Evolutionary conservation across 352 stramenopile genomes (phyloP), one percentile per base, ranked within the genome.

Genomic region (Aphanomyces euteiches): DNA sequence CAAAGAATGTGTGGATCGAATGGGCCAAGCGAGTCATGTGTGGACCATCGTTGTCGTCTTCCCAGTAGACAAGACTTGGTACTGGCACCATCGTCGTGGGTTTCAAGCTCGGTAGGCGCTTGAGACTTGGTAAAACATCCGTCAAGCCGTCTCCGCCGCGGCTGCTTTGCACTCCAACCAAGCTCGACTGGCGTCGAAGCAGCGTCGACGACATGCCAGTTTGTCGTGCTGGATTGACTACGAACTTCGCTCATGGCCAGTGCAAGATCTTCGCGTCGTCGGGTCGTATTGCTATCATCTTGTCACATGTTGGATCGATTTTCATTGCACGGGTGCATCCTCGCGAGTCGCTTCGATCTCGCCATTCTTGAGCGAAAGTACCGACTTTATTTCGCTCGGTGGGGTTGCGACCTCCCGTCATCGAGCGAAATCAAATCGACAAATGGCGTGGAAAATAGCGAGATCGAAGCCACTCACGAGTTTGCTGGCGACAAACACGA

Each of bases 1-100:
- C 43, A 37, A 69, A 13, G 43, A 69, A 59, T 5, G 50, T 12
- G 17, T 47, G 17, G 13, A 69, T n/a, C 8, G 63, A 38, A n/a
- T 28, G 5, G 17, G 47, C 54, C n/a, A 69, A 61, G 12, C 63
- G 63, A 28, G 36, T 58, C 13, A 39, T 47, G 13, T 19, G 47
- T 21, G 63, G 63, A 37, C 45, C 63, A 7, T 21, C 63, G 36
- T 36, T 34, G 2, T 69, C 63, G 21, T 59, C 47, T 13, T 50
- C 37, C 34, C 50, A 58, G 50, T 36, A 58, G 50, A 58, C 50
- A 10, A 36, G 7, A 21, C 50, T 58, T 7, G 50, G 50, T 1
- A 58, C 17, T 12, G 50, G 50, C 17, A 58, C 50, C 50, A 58
- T 58, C 50, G 50, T 8, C 3, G 50, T 58, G 50, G 50, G 50